phyloP scores from a whole-genome alignment of 139 green algal species.

The Tetradesmus lagerheimii region DNA sequence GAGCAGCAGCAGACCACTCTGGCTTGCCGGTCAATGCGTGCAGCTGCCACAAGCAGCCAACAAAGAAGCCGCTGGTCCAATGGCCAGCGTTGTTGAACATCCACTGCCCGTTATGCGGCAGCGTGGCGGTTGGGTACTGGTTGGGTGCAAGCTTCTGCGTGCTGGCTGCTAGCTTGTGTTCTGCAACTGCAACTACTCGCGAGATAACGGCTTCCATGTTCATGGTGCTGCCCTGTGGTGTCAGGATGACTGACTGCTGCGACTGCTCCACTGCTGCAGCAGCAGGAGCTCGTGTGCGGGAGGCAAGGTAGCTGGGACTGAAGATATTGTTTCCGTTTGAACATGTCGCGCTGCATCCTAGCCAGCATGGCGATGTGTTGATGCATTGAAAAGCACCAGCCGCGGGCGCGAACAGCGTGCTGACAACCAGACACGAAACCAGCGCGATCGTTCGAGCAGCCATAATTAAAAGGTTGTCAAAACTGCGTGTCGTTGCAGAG shows the following conservation, averaged over 20 bases:
- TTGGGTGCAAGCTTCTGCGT: neutral
- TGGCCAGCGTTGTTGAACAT: neutral
- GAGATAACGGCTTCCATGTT: constrained; percentile 9
- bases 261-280: neutral
- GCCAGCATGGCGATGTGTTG: neutral
- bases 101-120: constrained; percentile 6
- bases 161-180: neutral
- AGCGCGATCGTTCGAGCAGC: neutral
- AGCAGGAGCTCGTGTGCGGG: neutral
- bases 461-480: neutral
- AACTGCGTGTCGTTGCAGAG: neutral
- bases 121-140: constrained; percentile 8
- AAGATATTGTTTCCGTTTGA: neutral
- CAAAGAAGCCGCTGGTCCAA: constrained; percentile 38
- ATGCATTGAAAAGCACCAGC: constrained; percentile 3
- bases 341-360: neutral
- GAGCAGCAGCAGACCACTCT: constrained; percentile 1
- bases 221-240: neutral
- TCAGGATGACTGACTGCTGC: neutral
- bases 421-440: neutral
- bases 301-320: neutral
- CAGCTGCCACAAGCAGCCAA: constrained; percentile 35
- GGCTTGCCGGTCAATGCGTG: constrained; percentile 15
- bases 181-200: constrained; percentile 2
- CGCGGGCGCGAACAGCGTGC: constrained; percentile 3